A percentile compares a stretch with the other conserved stretches of the same genome.
Evolutionary conservation across 2,329 filamentous ascomycete species (phyloP).

Genomic region (Stagonosporopsis cucurbitacearum): DNA sequence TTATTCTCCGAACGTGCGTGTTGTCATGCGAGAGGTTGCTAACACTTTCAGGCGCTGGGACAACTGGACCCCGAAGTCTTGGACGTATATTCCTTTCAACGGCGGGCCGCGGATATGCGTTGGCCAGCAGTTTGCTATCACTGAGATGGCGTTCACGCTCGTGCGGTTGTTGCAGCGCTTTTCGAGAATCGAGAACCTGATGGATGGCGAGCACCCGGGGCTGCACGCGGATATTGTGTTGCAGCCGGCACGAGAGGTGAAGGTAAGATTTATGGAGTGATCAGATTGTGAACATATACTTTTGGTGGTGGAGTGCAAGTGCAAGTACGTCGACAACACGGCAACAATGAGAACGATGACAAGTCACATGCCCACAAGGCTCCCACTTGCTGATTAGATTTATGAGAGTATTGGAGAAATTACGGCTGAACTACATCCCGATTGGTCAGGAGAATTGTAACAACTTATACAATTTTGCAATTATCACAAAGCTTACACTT

Average conservation of each 20-base stretch:
- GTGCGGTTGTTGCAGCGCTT: conserved; percentile 56
- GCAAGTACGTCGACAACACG: too few species aligned
- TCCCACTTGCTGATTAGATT: not conserved
- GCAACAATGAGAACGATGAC: not conserved
- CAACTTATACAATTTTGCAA: too few species aligned
- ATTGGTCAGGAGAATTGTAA: too few species aligned
- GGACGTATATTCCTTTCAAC: conserved; percentile 59
- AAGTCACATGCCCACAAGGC: not conserved
- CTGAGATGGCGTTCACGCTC: conserved; percentile 58
- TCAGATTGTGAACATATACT: too few species aligned
- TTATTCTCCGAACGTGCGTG: not conserved
- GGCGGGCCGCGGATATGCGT: conserved; percentile 59
- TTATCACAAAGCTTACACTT: too few species aligned
- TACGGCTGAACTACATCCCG: too few species aligned
- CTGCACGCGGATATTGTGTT: conserved; percentile 58
- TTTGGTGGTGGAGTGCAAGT: not conserved
- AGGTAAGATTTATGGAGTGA: conserved; percentile 30
- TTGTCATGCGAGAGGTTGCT: not conserved
- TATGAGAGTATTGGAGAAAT: too few species aligned
- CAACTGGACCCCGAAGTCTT: conserved; percentile 56
- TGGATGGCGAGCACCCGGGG: conserved; percentile 45
- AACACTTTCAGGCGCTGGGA: conserved; percentile 50
- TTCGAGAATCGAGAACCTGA: conserved; percentile 50
- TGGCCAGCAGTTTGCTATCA: conserved; percentile 59
- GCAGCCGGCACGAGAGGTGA: conserved; percentile 52